These are phyloP conservation scores for Fusarium sp. DNA, from an alignment of 2,329 filamentous ascomycete genomes.

Conservation along the genomic window DNA sequence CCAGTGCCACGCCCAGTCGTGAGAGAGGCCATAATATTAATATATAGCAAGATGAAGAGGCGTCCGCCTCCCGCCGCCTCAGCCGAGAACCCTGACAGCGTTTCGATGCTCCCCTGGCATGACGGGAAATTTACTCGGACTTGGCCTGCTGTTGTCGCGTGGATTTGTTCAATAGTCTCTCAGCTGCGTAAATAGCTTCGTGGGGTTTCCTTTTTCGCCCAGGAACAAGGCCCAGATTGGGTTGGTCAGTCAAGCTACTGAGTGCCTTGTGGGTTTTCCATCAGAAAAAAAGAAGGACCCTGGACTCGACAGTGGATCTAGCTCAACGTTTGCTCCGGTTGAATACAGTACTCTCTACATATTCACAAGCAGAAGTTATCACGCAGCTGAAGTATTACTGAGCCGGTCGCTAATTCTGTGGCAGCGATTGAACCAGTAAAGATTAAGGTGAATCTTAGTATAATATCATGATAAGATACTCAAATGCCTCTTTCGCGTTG, in stretches of 20 bases:
- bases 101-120: constrained; percentile 1
- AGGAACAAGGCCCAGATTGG: constrained; percentile 14
- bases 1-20: neutral
- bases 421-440: too few species aligned
- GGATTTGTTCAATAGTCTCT: constrained; percentile 13
- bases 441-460: too few species aligned
- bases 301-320: neutral
- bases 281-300: neutral
- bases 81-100: neutral
- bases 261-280: constrained; percentile 2
- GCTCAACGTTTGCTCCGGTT: neutral
- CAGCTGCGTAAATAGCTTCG: constrained; percentile 25
- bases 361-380: too few species aligned
- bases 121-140: constrained; percentile 11
- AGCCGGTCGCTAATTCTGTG: too few species aligned
- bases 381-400: too few species aligned
- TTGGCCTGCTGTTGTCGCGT: neutral
- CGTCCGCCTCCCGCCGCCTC: constrained; percentile 14
- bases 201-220: constrained; percentile 4
- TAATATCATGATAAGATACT: too few species aligned
- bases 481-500: too few species aligned
- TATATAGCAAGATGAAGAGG: constrained; percentile 6
- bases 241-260: constrained; percentile 19
- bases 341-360: neutral
- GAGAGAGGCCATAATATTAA: constrained; percentile 9